phyloP scores from a whole-genome alignment of 2,329 filamentous ascomycete species.

The Alternaria metachromatica region DNA sequence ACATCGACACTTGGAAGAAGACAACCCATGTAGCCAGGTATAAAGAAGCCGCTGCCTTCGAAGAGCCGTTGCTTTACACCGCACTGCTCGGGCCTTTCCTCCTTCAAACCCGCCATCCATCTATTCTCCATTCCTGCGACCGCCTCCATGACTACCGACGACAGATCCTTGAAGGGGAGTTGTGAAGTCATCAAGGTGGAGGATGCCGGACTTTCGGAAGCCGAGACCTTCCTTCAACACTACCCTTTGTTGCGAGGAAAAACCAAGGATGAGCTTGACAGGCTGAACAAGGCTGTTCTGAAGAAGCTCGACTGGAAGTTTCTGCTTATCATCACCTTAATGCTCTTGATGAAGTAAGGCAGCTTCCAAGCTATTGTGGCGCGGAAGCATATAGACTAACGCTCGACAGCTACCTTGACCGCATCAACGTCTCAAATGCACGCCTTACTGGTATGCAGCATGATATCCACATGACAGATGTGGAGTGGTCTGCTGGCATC shows the following conservation, averaged over 20 bases:
- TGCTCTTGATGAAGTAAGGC: conserved; percentile 42
- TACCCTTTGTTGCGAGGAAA: neutral
- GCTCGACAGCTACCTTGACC: conserved; percentile 48
- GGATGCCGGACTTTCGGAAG: neutral
- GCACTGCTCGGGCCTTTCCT: neutral
- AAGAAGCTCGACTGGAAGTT: conserved; percentile 39
- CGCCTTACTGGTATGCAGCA: conserved; percentile 49
- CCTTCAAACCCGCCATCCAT: neutral
- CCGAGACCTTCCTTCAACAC: neutral
- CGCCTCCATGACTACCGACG: neutral
- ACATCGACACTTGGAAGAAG: neutral
- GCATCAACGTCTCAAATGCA: conserved; percentile 52
- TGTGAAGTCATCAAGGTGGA: neutral
- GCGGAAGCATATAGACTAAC: neutral
- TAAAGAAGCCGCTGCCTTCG: neutral
- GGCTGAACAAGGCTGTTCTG: conserved; percentile 33
- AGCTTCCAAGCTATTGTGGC: neutral
- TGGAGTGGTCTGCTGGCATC: conserved; percentile 51
- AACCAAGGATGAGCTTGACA: conserved; percentile 24
- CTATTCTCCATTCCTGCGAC: neutral
- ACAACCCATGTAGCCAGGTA: neutral
- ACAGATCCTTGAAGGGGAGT: neutral
- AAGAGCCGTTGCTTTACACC: neutral
- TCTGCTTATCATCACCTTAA: conserved; percentile 40
- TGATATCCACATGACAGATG: conserved; percentile 42